Conservation (phyloP, 352 stramenopile species). For the Phytophthora crassamura region DNA sequence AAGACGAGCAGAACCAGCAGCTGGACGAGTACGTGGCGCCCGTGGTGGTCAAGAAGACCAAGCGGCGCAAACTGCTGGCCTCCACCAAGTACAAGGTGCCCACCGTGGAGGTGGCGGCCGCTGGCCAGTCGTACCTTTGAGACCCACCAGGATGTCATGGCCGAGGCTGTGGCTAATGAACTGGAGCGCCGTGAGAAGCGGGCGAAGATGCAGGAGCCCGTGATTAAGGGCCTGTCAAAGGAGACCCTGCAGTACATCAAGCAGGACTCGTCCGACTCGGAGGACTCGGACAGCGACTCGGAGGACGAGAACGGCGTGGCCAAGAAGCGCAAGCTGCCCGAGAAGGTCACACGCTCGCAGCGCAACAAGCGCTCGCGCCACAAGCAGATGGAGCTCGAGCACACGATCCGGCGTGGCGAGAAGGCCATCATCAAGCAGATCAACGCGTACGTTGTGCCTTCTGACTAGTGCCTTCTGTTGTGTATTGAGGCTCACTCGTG, state of each 20-base stretch:
- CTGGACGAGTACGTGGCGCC: slow-evolving; percentile 73
- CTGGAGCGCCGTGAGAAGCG: slow-evolving; percentile 66
- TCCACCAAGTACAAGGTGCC: slow-evolving; percentile 74
- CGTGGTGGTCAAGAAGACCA: slow-evolving; percentile 64
- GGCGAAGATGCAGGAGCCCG: slow-evolving; percentile 50
- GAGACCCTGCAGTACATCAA: slow-evolving; percentile 87
- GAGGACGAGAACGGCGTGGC: slow-evolving; percentile 49
- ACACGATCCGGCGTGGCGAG: slow-evolving; percentile 62
- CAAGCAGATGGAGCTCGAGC: slow-evolving; percentile 81
- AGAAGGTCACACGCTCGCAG: slow-evolving; percentile 72
- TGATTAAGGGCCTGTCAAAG: slow-evolving; percentile 71
- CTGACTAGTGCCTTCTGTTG: neutral
- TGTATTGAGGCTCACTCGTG: slow-evolving; percentile 5
- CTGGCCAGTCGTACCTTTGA: slow-evolving; percentile 88
- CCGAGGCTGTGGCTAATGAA: slow-evolving; percentile 72
- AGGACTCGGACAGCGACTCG: slow-evolving; percentile 47
- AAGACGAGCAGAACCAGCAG: slow-evolving; percentile 40
- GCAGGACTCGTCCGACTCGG: slow-evolving; percentile 53
- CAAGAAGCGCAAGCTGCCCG: slow-evolving; percentile 52
- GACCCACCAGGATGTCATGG: slow-evolving; percentile 82
- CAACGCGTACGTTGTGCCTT: slow-evolving; percentile 65
- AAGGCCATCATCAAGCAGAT: slow-evolving; percentile 89
- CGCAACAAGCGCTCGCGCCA: slow-evolving; percentile 84
- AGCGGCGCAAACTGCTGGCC: slow-evolving; percentile 56
- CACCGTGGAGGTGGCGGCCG: slow-evolving; percentile 76